Evolutionary conservation across 352 stramenopile species (phyloP), one percentile per base, ranked within the genome.

Genomic region (Phytopythium montanum): DNA sequence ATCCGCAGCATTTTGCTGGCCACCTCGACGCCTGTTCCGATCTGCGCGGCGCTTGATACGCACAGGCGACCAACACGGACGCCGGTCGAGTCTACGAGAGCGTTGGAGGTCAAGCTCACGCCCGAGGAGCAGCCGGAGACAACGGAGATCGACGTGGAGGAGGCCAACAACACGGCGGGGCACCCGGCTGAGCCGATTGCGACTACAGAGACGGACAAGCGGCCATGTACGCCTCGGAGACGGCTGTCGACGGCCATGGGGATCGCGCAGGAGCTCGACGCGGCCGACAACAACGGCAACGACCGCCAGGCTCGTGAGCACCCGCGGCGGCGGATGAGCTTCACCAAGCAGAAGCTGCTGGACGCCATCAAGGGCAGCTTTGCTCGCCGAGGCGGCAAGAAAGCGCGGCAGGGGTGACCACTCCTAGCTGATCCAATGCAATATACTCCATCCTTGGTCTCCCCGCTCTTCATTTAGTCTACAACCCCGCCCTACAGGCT

Each of bases 341-440:
- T 79, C 36, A 75, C 70, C 21, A 92, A 92, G 66, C 67, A 88
- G 54, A 88, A 87, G 60, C 69, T 92, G 19, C 65, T 90, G 25
- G 69, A 87, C 29, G 81, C 81, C 5, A 72, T 92, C 42, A 73
- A 66, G 41, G 66, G 74, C 38, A 82, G 72, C 60, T 82, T 79
- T 34, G 73, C 72, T 2, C 59, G 70, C 10, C 23, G 33, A 19
- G 36, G 53, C 25, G 48, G 51, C 28, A 69, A 69, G 59, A 70
- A 75, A 26, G 25, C 62, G 23, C 16, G 14, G 4, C 26, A n/a
- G 14, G 21, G 33, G 25, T 13, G 14, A 18, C n/a, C n/a, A 29
- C 10, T 10, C 13, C 31, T 33, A 3, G 28, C 16, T 18, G 16
- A 13, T 31, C n/a, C 5, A 39, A 29, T 42, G 18, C 50, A 56